These are phyloP conservation scores for Panaeolus cyanescens DNA, from an alignment of 768 basidiomycete genomes.

Conservation along the genomic window DNA sequence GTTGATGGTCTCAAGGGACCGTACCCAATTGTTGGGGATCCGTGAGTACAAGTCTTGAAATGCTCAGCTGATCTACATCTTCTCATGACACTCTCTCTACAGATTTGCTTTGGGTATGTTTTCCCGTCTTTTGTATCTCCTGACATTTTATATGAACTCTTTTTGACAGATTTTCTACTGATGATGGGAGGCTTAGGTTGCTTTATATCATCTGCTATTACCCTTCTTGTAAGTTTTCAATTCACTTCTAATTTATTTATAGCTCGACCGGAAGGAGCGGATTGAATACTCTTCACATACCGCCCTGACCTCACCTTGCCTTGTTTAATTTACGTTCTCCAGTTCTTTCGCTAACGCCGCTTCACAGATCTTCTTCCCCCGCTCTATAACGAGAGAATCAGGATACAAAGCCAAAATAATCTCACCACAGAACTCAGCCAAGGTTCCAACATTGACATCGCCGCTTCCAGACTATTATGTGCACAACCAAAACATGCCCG, in stretches of 20 bases:
- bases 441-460: conserved; percentile 27
- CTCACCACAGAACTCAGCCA: conserved; percentile 25
- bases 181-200: conserved; percentile 76
- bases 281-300: not conserved
- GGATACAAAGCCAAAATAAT: conserved; percentile 55
- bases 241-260: not conserved
- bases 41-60: conserved; percentile 43
- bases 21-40: conserved; percentile 50
- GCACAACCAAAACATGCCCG: conserved; percentile 13
- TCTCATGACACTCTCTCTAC: conserved; percentile 3
- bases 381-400: conserved; percentile 63
- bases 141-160: conserved; percentile 18
- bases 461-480: conserved; percentile 28
- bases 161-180: conserved; percentile 59
- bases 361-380: conserved; percentile 74
- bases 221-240: conserved; percentile 61
- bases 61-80: not conserved
- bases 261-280: not conserved
- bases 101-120: conserved; percentile 65
- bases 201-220: conserved; percentile 79
- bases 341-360: conserved; percentile 3
- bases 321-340: not conserved
- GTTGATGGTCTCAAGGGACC: conserved; percentile 59
- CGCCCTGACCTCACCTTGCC: not conserved
- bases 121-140: not conserved